These are phyloP conservation scores for Leccinum rimulosum DNA, from an alignment of 768 basidiomycete genomes.

Conservation along the genomic window DNA sequence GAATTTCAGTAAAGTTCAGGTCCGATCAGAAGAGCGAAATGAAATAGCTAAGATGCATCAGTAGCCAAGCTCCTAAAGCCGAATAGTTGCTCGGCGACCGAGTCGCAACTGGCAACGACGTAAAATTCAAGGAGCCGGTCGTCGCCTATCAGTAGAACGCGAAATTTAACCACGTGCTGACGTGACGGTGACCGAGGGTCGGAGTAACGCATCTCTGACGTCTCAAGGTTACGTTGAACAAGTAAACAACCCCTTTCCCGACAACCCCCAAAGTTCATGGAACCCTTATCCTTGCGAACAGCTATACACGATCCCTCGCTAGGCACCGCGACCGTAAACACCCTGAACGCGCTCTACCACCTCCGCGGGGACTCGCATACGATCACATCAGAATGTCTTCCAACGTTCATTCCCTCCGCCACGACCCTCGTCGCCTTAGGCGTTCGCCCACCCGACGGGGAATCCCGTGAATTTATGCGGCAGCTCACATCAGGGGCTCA, in stretches of 20 bases:
- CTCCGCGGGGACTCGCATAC: background rate
- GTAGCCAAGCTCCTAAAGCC: background rate
- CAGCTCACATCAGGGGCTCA: constrained; percentile 40
- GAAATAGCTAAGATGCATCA: background rate
- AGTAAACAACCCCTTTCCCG: background rate
- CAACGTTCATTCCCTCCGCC: constrained; percentile 16
- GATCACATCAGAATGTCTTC: background rate
- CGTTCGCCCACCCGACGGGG: constrained; percentile 4
- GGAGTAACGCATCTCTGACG: background rate
- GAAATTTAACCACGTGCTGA: background rate
- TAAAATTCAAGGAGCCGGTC: background rate
- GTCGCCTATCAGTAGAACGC: too few species aligned
- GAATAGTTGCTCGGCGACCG: background rate
- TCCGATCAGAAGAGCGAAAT: constrained; percentile 1
- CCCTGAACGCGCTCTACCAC: constrained; percentile 9
- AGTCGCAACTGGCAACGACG: background rate
- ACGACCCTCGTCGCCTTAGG: constrained; percentile 12
- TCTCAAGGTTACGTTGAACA: background rate
- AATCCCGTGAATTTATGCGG: constrained; percentile 8
- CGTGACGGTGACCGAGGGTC: constrained; percentile 13
- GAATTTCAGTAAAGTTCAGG: constrained; percentile 4
- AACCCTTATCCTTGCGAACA: constrained; percentile 4
- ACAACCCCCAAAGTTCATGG: background rate
- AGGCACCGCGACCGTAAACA: constrained; percentile 5
- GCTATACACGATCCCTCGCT: constrained; percentile 1